Percentiles rank a stretch among this genome's conserved stretches.
These are phyloP conservation scores for Herpetomonas tarakana DNA, from an alignment of 208 protist species.

Conservation along the genomic window DNA sequence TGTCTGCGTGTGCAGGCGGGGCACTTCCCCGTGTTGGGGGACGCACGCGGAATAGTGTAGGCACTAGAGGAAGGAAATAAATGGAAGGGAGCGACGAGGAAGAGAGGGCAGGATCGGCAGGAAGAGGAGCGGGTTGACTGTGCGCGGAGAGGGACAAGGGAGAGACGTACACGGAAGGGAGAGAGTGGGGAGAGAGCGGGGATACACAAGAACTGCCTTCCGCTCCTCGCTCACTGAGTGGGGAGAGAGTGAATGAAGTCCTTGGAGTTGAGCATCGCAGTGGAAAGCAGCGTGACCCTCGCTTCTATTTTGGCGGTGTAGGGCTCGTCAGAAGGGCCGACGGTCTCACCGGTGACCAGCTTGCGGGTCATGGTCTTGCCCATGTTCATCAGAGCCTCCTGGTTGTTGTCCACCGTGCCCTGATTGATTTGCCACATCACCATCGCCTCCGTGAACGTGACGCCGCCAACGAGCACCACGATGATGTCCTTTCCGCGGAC, in stretches of 20 bases:
- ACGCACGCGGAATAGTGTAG: no score
- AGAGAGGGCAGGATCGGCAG: not conserved
- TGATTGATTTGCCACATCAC: slow-evolving; percentile 75
- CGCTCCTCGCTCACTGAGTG: not conserved
- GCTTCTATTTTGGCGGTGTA: slow-evolving; percentile 84
- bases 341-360: slow-evolving; percentile 21
- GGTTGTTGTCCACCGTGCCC: slow-evolving; percentile 75
- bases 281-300: slow-evolving; percentile 71
- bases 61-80: no score
- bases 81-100: not conserved
- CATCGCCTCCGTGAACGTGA: slow-evolving; percentile 81
- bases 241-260: slow-evolving; percentile 67
- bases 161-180: not conserved
- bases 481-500: slow-evolving; percentile 82
- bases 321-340: slow-evolving; percentile 37
- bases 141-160: not conserved
- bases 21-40: no score
- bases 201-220: not conserved
- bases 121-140: not conserved
- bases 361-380: slow-evolving; percentile 60
- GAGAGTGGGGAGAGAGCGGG: not conserved
- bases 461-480: slow-evolving; percentile 74
- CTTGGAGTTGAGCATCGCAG: slow-evolving; percentile 76
- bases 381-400: slow-evolving; percentile 74
- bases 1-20: no score